Evolutionary conservation across 2,329 filamentous ascomycete species (phyloP).

Genomic region (Colletotrichum scovillei): DNA sequence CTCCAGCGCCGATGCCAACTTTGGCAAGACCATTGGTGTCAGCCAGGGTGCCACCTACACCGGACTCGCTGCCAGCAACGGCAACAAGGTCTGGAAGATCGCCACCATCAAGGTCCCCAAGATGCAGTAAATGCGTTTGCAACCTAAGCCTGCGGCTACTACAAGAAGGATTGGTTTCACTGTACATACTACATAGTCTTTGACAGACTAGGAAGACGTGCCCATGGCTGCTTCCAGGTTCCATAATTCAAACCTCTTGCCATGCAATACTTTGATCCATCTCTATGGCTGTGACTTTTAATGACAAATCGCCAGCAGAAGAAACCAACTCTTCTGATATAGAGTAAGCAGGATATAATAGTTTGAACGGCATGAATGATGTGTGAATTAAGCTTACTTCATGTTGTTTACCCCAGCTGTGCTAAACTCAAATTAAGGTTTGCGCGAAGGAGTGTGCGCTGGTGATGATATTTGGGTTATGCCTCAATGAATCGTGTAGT

Average conservation of each 20-base stretch:
- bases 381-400: background rate
- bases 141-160: background rate
- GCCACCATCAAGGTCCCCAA: slow-evolving; percentile 46
- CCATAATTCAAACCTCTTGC: background rate
- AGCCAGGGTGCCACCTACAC: slow-evolving; percentile 47
- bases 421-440: no score
- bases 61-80: slow-evolving; percentile 42
- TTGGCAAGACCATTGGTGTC: slow-evolving; percentile 42
- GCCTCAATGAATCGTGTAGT: no score
- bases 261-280: background rate
- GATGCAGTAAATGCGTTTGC: slow-evolving; percentile 18
- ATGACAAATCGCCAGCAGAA: no score
- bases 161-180: background rate
- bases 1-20: slow-evolving; percentile 44
- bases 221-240: background rate
- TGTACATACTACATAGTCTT: slow-evolving; percentile 36
- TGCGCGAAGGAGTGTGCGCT: no score
- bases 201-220: background rate
- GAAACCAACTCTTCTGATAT: no score
- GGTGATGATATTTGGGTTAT: no score
- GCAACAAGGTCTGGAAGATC: slow-evolving; percentile 51
- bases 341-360: background rate
- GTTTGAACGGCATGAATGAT: background rate
- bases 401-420: no score
- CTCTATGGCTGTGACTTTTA: background rate